Percentiles rank a stretch among this genome's conserved stretches.
phyloP scores from a whole-genome alignment of 805 yeast genomes.

The Candida adriatica region DNA sequence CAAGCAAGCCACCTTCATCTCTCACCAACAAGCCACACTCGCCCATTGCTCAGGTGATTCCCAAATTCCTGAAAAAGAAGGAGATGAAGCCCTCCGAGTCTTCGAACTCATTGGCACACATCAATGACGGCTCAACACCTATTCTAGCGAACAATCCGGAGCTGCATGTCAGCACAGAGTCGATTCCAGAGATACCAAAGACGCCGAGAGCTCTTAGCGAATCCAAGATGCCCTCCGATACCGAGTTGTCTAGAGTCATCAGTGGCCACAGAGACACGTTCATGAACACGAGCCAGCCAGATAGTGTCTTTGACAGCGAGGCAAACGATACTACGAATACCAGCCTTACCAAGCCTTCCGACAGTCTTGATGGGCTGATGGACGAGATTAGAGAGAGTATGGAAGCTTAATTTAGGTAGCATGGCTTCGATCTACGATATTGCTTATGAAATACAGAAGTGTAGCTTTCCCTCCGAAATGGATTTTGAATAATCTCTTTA shows the following conservation, averaged over 20 bases:
- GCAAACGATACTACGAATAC: constrained; percentile 15
- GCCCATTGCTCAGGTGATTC: too few relatives aligned
- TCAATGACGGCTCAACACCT: constrained; percentile 21
- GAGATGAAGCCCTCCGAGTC: constrained; percentile 18
- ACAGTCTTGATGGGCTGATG: constrained; percentile 16
- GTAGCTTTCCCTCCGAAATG: too few relatives aligned
- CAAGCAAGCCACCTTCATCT: too few relatives aligned
- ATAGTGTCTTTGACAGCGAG: constrained; percentile 10
- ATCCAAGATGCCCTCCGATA: constrained; percentile 3
- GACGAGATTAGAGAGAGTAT: constrained; percentile 21
- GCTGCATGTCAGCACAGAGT: constrained; percentile 5
- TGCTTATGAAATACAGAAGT: too few relatives aligned
- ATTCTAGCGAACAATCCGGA: constrained; percentile 10
- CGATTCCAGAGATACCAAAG: constrained; percentile 20
- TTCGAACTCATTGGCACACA: constrained; percentile 18
- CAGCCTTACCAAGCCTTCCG: constrained; percentile 2
- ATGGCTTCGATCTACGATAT: too few relatives aligned
- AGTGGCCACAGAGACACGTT: constrained; percentile 17
- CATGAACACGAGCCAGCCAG: constrained; percentile 6
- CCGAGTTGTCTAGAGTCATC: constrained; percentile 9
- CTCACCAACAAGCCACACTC: too few relatives aligned
- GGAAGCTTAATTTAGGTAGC: too few relatives aligned
- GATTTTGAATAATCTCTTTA: too few relatives aligned
- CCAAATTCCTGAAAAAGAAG: too few relatives aligned
- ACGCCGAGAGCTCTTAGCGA: constrained; percentile 16